Evolutionary conservation across 345 rosid species (phyloP), one percentile per base, ranked within the genome.

Genomic region (Viola odorata): DNA sequence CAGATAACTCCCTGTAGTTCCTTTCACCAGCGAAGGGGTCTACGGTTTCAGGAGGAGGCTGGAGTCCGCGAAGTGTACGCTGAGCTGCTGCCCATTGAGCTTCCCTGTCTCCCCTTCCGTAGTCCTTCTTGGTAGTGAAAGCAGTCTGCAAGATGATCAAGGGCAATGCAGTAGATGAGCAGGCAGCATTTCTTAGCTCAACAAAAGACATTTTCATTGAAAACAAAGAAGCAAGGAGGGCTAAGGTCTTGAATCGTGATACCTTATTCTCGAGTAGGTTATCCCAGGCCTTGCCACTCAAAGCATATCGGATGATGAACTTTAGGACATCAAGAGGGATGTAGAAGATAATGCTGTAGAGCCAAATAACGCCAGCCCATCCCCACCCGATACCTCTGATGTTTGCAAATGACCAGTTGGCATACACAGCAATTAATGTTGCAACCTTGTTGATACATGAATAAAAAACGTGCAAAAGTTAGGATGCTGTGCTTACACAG

Each of bases 331-430:
- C 96, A 11, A 89, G 74, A 58, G 98, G 98, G 56, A 92, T 42
- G 73, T 89, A 92, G 63, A 75, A 74, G 57, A 92, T 53, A 42
- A 92, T 45, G 75, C 88, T 89, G 82, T 84, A 92, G 13, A 92
- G 62, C 98, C 98, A 89, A 54, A 91, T 87, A 41, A 91, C 83
- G 58, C 91, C 96, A 50, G 88, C 92, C 98, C 96, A 89, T 73
- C 96, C 89, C 98, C 98, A 89, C 1, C 98, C 95, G 37, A 82
- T 76, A 7, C 96, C 96, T 3, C 67, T 67, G 7, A 89, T 71
- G 66, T 69, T 80, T 37, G 96, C 98, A 62, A 84, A 87, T 5
- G 49, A 69, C 92, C 91, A 85, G 53, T 81, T 69, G 41, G 88
- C 95, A 41, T 91, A 87, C 4, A 87, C 96, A 13, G 96, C 91